Base-by-base conservation (phyloP, 768 basidiomycete genomes). In the Tylopilus balloui region DNA sequence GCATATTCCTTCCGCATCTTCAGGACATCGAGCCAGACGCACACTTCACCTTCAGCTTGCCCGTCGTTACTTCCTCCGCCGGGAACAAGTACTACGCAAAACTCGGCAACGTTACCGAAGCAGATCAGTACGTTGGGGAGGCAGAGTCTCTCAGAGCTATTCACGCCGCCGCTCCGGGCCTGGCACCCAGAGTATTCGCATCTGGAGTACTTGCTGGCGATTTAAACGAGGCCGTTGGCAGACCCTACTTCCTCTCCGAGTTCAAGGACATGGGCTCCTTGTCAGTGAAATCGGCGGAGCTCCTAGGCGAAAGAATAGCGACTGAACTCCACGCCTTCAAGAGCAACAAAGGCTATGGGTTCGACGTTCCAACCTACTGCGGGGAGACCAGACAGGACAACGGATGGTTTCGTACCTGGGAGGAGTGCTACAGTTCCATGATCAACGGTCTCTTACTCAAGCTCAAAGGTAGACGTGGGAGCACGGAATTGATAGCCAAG, bases 371-470 rank as follows among this genome's bases (percentile, higher is more conserved):
- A 1, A 90, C 88, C 5, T 89, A 80, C 59, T 91, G 88, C 53
- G 88, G 88, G 6, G 73, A 73, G 4, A 90, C 88, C 1, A 75
- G 79, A 40, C 72, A 86, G 48, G 71, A 75, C 35, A 88, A 88
- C 55, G 87, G 86, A 6, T 87, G 86, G 84, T 83, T 75, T 58
- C 68, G 77, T 17, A 80, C 72, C 1, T 91, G 88, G 88, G 79
- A 83, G 42, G 70, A 76, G 49, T 88, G 86, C 56, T 90, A 76
- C 61, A 72, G 72, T 59, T 71, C 72, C 13, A 76, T 86, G 74
- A 74, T 88, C 25, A 73, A 72, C 27, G 80, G 80, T 52, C 64
- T 91, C 42, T 63, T 86, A 40, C 60, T 63, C 29, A 75, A 75
- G 48, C 66, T 83, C 23, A 52, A 61, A 50, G 61, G 63, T n/a